A percentile compares a stretch with the other conserved stretches of the same genome.
Conservation (phyloP, 306 rosid species). For the Dryas octopetala region DNA sequence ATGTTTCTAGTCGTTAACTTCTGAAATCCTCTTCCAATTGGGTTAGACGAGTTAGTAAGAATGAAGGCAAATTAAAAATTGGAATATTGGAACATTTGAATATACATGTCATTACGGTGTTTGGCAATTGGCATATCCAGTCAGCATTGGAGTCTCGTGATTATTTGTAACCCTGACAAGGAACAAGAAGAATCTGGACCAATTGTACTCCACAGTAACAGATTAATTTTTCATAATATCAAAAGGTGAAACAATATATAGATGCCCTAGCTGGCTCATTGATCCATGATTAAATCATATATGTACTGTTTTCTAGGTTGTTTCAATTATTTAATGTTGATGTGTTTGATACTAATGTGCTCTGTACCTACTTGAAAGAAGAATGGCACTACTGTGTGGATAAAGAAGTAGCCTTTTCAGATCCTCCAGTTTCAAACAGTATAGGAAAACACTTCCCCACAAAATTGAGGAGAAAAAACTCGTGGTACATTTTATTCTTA, state of each 20-base stretch:
- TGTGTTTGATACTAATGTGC: constrained; percentile 23
- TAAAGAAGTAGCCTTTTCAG: constrained; percentile 39
- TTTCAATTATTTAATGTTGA: background rate
- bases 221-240: background rate
- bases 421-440: constrained; percentile 59
- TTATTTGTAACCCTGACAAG: constrained; percentile 82
- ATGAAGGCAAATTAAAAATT: background rate
- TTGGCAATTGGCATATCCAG: constrained; percentile 38
- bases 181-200: constrained; percentile 85
- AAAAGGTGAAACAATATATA: no score
- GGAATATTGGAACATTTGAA: background rate
- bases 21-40: constrained; percentile 10
- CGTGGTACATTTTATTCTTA: constrained; percentile 34
- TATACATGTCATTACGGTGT: constrained; percentile 20
- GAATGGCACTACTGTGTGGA: constrained; percentile 63
- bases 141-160: constrained; percentile 93
- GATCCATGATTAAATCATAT: no score
- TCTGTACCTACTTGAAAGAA: constrained; percentile 65
- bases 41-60: constrained; percentile 4
- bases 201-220: constrained; percentile 78
- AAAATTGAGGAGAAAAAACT: constrained; percentile 58
- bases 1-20: constrained; percentile 3
- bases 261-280: no score
- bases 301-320: no score
- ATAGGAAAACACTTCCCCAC: constrained; percentile 70